These are phyloP conservation scores for Ascochyta pisi DNA, from an alignment of 2,329 filamentous ascomycete species.

Conservation along the genomic window DNA sequence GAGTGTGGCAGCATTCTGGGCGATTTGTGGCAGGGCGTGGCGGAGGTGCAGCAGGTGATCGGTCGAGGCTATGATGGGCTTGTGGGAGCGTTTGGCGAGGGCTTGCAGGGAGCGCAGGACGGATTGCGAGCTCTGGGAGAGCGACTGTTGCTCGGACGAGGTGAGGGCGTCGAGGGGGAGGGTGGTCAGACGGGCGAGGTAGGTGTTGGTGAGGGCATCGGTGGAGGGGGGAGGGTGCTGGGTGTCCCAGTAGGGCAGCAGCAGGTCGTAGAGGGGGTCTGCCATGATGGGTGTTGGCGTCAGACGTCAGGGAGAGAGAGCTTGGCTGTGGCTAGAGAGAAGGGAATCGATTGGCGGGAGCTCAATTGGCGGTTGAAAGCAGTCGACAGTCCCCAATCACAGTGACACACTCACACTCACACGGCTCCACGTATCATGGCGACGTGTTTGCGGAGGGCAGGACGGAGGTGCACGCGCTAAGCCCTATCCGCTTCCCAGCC, in stretches of 20 bases:
- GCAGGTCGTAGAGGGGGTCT: slow-evolving; percentile 77
- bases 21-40: slow-evolving; percentile 74
- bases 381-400: too few species aligned
- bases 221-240: slow-evolving; percentile 49
- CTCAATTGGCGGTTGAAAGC: too few species aligned
- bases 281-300: slow-evolving; percentile 22
- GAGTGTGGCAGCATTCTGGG: slow-evolving; percentile 70
- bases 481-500: slow-evolving; percentile 1
- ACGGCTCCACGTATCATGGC: not conserved
- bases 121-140: slow-evolving; percentile 82
- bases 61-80: slow-evolving; percentile 80
- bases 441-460: slow-evolving; percentile 16
- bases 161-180: slow-evolving; percentile 76
- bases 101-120: slow-evolving; percentile 83
- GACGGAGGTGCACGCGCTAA: slow-evolving; percentile 21
- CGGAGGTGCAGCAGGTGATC: slow-evolving; percentile 76
- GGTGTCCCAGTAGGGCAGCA: slow-evolving; percentile 66
- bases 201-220: slow-evolving; percentile 67
- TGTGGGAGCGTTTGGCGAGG: slow-evolving; percentile 88
- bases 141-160: slow-evolving; percentile 75
- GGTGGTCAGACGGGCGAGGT: slow-evolving; percentile 78
- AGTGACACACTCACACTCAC: too few species aligned
- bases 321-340: too few species aligned
- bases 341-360: too few species aligned
- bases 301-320: not conserved